Evolutionary conservation across 306 rosid species (phyloP).

Genomic region (Acacia confusa): DNA sequence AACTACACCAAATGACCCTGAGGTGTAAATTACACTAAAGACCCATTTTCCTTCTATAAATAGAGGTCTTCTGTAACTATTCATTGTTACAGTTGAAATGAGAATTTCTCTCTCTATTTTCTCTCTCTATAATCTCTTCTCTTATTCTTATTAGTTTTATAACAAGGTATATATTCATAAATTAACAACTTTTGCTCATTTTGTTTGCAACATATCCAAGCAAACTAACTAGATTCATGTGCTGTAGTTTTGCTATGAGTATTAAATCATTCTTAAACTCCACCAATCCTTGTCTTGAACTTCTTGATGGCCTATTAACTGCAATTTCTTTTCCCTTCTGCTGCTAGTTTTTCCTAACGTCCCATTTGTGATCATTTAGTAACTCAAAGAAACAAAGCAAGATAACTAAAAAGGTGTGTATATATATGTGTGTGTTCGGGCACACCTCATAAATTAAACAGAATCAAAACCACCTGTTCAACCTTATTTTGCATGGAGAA

Average conservation of each 20-base stretch:
- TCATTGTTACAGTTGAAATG: no score
- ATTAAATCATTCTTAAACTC: slow-evolving; percentile 31
- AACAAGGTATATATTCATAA: neutral
- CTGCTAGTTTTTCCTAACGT: neutral
- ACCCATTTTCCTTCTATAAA: no score
- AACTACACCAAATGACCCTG: no score
- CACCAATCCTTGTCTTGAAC: slow-evolving; percentile 22
- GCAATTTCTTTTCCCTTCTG: slow-evolving; percentile 21
- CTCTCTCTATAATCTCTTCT: no score
- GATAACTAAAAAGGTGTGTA: no score
- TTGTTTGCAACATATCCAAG: neutral
- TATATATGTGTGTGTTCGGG: no score
- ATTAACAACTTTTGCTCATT: neutral
- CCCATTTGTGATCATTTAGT: neutral
- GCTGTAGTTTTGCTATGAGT: slow-evolving; percentile 27
- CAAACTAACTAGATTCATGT: slow-evolving; percentile 25
- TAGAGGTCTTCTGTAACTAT: no score
- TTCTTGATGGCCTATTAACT: slow-evolving; percentile 18
- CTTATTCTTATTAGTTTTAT: no score
- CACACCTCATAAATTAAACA: slow-evolving; percentile 36
- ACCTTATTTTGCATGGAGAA: slow-evolving; percentile 28
- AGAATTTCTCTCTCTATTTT: no score
- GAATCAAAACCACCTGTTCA: slow-evolving; percentile 41
- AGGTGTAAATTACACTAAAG: no score
- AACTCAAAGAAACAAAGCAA: no score